A percentile compares a stretch with the other conserved stretches of the same genome.
Conservation (phyloP, 192 early-diverging fungal genomes). For the Coemansia sp. region DNA sequence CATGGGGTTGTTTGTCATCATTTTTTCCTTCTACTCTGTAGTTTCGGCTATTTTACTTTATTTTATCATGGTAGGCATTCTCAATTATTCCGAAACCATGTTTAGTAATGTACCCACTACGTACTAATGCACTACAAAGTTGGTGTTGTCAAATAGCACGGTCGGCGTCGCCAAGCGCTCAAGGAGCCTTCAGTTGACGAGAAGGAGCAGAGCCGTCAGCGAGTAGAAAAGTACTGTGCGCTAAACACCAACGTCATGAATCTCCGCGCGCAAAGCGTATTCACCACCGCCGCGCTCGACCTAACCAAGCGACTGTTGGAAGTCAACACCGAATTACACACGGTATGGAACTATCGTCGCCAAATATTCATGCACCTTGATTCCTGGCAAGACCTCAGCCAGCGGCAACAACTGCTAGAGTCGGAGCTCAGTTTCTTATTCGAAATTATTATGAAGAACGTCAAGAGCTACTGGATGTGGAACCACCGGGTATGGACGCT, state of each 20-base stretch:
- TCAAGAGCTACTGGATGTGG: slow-evolving; percentile 99
- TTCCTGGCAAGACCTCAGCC: slow-evolving; percentile 15
- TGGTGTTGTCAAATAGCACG: slow-evolving; percentile 36
- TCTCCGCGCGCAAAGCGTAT: slow-evolving; percentile 16
- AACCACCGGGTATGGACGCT: slow-evolving; percentile 94
- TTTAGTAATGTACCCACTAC: too few relatives aligned
- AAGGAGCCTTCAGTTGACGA: slow-evolving; percentile 34
- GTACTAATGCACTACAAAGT: not conserved
- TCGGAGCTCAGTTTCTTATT: slow-evolving; percentile 79
- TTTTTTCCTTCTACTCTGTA: not conserved
- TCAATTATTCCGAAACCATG: not conserved
- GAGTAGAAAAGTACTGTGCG: slow-evolving; percentile 42
- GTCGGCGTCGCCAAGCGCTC: slow-evolving; percentile 33
- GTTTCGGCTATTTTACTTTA: slow-evolving; percentile 33
- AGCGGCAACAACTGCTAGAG: slow-evolving; percentile 24
- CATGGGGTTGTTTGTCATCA: not conserved
- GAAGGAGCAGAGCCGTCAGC: slow-evolving; percentile 33
- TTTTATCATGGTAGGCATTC: not conserved
- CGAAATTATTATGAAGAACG: slow-evolving; percentile 70
- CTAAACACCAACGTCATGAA: slow-evolving; percentile 39
- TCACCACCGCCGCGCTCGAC: slow-evolving; percentile 58
- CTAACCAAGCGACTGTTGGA: slow-evolving; percentile 72
- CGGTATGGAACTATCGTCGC: slow-evolving; percentile 93
- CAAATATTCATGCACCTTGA: slow-evolving; percentile 57
- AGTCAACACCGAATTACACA: slow-evolving; percentile 90